These are phyloP conservation scores for Chrysochromulina tobinii DNA, from an alignment of 78 protist species.

Conservation along the genomic window DNA sequence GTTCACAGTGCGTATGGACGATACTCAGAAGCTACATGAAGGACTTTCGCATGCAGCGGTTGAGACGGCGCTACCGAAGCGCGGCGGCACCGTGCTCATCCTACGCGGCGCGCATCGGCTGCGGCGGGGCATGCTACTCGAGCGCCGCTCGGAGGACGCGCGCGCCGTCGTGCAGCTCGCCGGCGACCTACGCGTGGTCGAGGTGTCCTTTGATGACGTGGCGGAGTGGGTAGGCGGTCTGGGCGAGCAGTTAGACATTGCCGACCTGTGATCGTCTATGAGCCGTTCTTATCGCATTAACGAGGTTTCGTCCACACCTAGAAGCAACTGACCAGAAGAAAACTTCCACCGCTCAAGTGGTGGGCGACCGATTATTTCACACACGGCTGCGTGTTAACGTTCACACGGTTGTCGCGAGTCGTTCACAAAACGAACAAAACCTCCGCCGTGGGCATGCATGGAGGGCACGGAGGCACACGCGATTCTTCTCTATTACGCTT, in stretches of 20 bases:
- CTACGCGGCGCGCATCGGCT: neutral
- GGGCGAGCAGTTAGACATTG: neutral
- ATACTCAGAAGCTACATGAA: neutral
- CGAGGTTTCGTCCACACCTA: too few species aligned
- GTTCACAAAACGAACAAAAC: too few species aligned
- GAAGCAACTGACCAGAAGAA: too few species aligned
- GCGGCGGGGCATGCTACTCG: neutral
- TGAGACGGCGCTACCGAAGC: slow-evolving; percentile 27
- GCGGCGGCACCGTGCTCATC: slow-evolving; percentile 8
- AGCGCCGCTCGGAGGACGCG: neutral
- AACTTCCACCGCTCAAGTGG: too few species aligned
- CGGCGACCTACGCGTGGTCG: slow-evolving; percentile 9
- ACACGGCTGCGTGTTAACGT: too few species aligned
- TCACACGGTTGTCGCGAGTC: too few species aligned
- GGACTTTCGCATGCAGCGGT: neutral
- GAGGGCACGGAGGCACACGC: too few species aligned
- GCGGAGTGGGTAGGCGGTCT: neutral
- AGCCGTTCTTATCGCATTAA: too few species aligned
- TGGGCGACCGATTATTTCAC: too few species aligned
- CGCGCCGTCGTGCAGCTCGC: slow-evolving; percentile 15
- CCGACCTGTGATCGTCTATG: neutral
- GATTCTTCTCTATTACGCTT: too few species aligned
- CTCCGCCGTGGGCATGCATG: too few species aligned
- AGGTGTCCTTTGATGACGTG: neutral
- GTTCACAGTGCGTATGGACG: neutral